Evolutionary conservation across 352 stramenopile species (phyloP).

Genomic region (Globisporangium cylindrosporum): DNA sequence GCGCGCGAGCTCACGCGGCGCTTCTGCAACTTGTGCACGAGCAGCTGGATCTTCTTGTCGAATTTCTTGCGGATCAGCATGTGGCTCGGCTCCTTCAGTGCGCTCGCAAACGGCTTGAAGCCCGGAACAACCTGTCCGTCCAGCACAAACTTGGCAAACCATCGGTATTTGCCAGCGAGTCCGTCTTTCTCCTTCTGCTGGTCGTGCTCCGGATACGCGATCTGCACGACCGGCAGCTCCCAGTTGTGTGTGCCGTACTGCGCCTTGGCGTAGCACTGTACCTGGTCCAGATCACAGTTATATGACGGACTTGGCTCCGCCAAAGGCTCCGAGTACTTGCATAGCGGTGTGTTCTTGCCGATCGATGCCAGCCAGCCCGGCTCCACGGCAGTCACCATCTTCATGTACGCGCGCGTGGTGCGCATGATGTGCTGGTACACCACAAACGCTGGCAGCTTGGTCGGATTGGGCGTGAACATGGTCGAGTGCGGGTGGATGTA

Average conservation of each 20-base stretch:
- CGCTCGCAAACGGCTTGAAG: constrained; percentile 83
- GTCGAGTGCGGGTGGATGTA: constrained; percentile 86
- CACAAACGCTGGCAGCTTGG: constrained; percentile 64
- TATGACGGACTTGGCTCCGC: constrained; percentile 64
- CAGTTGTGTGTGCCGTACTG: constrained; percentile 74
- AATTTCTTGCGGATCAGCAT: constrained; percentile 84
- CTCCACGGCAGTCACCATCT: constrained; percentile 97
- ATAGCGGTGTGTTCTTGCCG: constrained; percentile 71
- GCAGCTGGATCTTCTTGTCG: constrained; percentile 82
- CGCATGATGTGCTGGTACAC: constrained; percentile 81
- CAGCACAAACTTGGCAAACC: constrained; percentile 84
- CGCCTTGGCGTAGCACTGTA: constrained; percentile 78
- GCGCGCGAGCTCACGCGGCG: constrained; percentile 37
- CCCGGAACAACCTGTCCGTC: constrained; percentile 58
- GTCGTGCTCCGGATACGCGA: constrained; percentile 47
- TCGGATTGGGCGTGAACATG: constrained; percentile 70
- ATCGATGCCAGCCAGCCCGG: constrained; percentile 93
- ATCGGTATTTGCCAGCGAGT: constrained; percentile 56
- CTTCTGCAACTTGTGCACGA: constrained; percentile 63
- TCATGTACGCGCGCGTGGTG: constrained; percentile 92
- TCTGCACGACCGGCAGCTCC: constrained; percentile 52
- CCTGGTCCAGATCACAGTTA: constrained; percentile 47
- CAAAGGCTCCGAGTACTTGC: constrained; percentile 60
- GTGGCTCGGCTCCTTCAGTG: constrained; percentile 93
- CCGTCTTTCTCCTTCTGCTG: constrained; percentile 31